Base-by-base conservation (phyloP, 768 basidiomycete species). In the Crassisporium funariophilum region DNA sequence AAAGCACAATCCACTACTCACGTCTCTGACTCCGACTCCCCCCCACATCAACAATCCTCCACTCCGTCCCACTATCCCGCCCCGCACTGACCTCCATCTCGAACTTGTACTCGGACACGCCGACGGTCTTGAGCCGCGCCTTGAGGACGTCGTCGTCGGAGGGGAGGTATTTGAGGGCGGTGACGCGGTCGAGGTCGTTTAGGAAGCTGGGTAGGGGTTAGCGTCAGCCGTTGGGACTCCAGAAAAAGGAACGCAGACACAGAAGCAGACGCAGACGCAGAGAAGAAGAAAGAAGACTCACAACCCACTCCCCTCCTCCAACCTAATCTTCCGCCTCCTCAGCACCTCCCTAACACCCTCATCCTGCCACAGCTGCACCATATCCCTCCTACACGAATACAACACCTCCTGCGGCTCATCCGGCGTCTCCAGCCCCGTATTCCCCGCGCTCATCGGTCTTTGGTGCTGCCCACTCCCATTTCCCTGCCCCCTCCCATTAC, bases 91-190 rank as follows among this genome's bases (percentile, higher is more conserved):
- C 76, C 63, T 68, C 88, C 80, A 90, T 86, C 66, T 86, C 81
- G 55, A 91, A 91, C 57, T 77, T 83, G 66, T 91, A 87, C 63
- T 90, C 88, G 4, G 84, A 82, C 8, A 88, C 87, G 2, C 88
- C 88, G 13, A 90, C 79, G 0, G 82, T 88, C 61, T 88, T 89
- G 19, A 91, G 65, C 2, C 88, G 75, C 1, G 88, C 88, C 20
- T 83, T 83, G 35, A 91, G 74, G 16, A 91, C 84, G 59, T 90
- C 88, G 58, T 88, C 86, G 59, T 88, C 84, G 3, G 82, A 79
- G 1, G 88, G 88, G 55, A 84, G 64, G 54, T 84, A 90, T 52
- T 73, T 69, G 5, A 77, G 69, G 12, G 78, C 74, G 2, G 86
- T 81, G 8, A 90, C 78, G 24, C 88, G 76, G 44, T 79, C 77